Evolutionary conservation across 192 early-diverging fungal genomes (phyloP).

Genomic region (Coemansia sp.): DNA sequence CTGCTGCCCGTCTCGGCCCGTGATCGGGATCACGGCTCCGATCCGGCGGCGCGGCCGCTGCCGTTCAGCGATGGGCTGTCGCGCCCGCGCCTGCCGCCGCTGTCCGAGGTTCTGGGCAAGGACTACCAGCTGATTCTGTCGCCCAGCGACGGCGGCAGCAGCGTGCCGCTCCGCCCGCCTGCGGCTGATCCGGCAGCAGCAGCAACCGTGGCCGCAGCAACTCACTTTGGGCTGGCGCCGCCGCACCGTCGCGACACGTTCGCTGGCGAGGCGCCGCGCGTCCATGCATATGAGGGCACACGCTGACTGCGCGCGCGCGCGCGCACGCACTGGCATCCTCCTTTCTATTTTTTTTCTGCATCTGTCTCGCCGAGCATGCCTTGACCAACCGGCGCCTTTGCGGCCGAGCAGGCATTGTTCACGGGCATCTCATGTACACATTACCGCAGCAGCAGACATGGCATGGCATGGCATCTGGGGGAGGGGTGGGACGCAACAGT

Average conservation of each 20-base stretch:
- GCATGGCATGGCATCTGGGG: too few relatives aligned
- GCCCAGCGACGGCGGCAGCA: background rate
- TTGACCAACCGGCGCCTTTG: background rate
- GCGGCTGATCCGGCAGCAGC: too few relatives aligned
- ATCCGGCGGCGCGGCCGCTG: slow-evolving; percentile 19
- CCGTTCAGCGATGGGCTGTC: slow-evolving; percentile 33
- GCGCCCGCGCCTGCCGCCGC: slow-evolving; percentile 38
- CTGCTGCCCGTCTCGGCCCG: background rate
- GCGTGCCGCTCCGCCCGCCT: background rate
- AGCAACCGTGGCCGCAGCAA: too few relatives aligned
- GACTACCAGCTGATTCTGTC: slow-evolving; percentile 31
- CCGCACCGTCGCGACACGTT: slow-evolving; percentile 1
- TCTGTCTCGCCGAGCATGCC: background rate
- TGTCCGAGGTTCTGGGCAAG: slow-evolving; percentile 40
- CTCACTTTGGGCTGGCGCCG: background rate
- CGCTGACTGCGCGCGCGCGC: slow-evolving; percentile 1
- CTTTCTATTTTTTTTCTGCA: background rate
- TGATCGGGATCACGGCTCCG: slow-evolving; percentile 20
- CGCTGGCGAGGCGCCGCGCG: slow-evolving; percentile 6
- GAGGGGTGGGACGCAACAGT: too few relatives aligned
- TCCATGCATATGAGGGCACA: slow-evolving; percentile 6
- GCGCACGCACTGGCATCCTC: background rate
- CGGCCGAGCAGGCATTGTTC: background rate
- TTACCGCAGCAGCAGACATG: too few relatives aligned
- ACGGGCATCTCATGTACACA: too few relatives aligned